A percentile compares a stretch with the other conserved stretches of the same genome.
These are phyloP conservation scores for Fusarium incarnatum DNA, from an alignment of 2,329 filamentous ascomycete genomes.

Conservation along the genomic window DNA sequence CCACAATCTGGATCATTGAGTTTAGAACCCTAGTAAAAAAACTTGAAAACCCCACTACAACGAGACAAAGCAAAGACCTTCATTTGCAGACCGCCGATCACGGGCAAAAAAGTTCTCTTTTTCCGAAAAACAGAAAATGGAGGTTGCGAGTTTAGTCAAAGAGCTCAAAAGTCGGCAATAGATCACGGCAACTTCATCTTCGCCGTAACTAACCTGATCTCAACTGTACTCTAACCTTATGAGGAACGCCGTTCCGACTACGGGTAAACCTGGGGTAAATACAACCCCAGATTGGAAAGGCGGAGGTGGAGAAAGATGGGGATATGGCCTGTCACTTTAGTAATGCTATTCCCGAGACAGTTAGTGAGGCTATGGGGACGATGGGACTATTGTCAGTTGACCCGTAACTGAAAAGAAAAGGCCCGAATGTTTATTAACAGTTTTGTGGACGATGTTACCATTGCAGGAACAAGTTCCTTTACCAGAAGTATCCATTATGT, in stretches of 20 bases:
- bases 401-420: slow-evolving; percentile 9
- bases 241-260: not conserved
- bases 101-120: too few relatives aligned
- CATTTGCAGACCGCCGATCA: not conserved
- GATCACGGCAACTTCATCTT: not conserved
- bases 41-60: not conserved
- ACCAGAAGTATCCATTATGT: not conserved
- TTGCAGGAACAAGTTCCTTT: not conserved
- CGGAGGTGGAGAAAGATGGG: slow-evolving; percentile 11
- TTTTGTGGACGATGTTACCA: not conserved
- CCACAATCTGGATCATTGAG: not conserved
- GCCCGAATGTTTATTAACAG: slow-evolving; percentile 6
- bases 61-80: not conserved
- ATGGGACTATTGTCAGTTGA: not conserved
- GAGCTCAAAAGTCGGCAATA: not conserved
- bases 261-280: slow-evolving; percentile 11
- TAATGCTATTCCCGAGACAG: not conserved
- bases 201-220: not conserved
- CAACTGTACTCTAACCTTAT: too few relatives aligned
- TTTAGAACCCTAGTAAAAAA: not conserved
- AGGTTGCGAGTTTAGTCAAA: not conserved
- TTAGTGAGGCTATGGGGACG: not conserved
- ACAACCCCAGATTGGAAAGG: slow-evolving; percentile 1
- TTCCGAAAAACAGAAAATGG: not conserved
- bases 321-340: slow-evolving; percentile 6